These are phyloP conservation scores for Camellia granthamiana DNA, from an alignment of 148 eudicot genomes.

Conservation along the genomic window DNA sequence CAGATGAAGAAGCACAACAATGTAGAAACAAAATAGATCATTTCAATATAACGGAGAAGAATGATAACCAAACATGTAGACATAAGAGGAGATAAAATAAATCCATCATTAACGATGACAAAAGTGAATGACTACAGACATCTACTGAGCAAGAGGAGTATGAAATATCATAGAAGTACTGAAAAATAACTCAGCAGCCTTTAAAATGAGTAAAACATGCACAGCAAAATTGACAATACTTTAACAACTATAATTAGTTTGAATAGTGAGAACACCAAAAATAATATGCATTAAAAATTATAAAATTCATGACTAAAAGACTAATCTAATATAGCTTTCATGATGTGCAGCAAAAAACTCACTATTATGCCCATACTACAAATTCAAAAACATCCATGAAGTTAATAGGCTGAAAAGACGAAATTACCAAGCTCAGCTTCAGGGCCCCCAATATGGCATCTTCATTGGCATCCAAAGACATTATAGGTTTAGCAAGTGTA, in stretches of 20 bases:
- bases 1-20: not conserved
- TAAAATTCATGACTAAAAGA: not conserved
- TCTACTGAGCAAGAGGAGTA: slow-evolving; percentile 6
- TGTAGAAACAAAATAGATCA: not conserved
- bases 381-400: slow-evolving; percentile 1
- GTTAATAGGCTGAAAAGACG: not conserved
- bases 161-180: not conserved
- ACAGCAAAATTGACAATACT: not conserved
- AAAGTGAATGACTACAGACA: not conserved
- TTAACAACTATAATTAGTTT: not conserved
- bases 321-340: not conserved
- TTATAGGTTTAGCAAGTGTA: slow-evolving; percentile 78
- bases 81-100: not conserved
- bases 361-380: not conserved
- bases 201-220: not conserved
- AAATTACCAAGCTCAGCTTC: slow-evolving; percentile 86
- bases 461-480: slow-evolving; percentile 94
- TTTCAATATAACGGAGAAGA: not conserved
- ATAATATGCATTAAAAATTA: not conserved
- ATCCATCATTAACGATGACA: not conserved
- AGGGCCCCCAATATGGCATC: slow-evolving; percentile 89
- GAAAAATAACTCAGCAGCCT: not conserved
- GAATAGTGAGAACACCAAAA: not conserved
- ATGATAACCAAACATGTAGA: not conserved
- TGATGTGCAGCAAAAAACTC: not conserved